These are phyloP conservation scores for Zygosaccharomyces sapae DNA, from an alignment of 1,139 yeast genomes.

Conservation along the genomic window DNA sequence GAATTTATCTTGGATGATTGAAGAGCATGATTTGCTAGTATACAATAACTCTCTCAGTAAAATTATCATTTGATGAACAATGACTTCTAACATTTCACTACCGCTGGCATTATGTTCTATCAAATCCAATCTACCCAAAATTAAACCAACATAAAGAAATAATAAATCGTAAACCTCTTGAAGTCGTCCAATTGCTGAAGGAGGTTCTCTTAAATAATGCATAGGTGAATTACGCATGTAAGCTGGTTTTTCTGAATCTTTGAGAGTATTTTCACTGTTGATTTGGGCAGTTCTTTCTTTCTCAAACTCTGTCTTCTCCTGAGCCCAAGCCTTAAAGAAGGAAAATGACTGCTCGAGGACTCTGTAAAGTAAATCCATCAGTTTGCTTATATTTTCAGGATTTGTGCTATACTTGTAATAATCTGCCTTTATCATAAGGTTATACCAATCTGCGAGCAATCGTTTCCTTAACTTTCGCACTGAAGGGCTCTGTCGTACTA, in stretches of 20 bases:
- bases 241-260: constrained; percentile 12
- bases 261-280: constrained; percentile 1
- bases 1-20: constrained; percentile 38
- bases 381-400: constrained; percentile 59
- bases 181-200: constrained; percentile 65
- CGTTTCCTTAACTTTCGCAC: constrained; percentile 74
- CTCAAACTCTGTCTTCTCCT: constrained; percentile 44
- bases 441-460: constrained; percentile 86
- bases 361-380: constrained; percentile 69
- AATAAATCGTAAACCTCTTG: constrained; percentile 71
- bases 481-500: constrained; percentile 65
- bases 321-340: constrained; percentile 72
- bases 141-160: constrained; percentile 64
- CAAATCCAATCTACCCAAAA: constrained; percentile 68
- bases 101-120: constrained; percentile 70
- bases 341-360: constrained; percentile 70
- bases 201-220: constrained; percentile 48
- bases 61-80: constrained; percentile 65
- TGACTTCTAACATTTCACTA: constrained; percentile 59
- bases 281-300: constrained; percentile 21
- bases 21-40: constrained; percentile 50
- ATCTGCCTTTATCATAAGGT: constrained; percentile 79
- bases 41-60: constrained; percentile 60
- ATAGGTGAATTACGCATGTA: constrained; percentile 10
- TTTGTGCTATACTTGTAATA: constrained; percentile 72